Percentiles rank a stretch among this genome's conserved stretches.
Conservation (phyloP, 2,329 filamentous ascomycete genomes). For the Cladosporium sp. region DNA sequence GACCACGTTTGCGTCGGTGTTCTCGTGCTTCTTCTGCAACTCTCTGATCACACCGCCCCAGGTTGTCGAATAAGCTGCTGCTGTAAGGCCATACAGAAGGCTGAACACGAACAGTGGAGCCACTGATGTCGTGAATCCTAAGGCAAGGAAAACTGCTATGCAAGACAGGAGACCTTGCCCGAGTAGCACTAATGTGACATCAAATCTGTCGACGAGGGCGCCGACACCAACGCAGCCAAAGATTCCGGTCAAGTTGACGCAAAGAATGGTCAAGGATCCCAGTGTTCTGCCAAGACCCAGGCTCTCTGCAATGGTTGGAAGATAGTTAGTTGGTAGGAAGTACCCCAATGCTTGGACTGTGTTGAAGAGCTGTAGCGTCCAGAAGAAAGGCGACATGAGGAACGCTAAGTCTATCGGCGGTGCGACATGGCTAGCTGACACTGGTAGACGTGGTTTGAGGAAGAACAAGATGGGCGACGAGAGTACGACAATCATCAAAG, state of each 20-base stretch:
- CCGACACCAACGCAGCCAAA: conserved; percentile 38
- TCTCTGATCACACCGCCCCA: conserved; percentile 28
- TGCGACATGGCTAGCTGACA: conserved; percentile 18
- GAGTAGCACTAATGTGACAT: conserved; percentile 36
- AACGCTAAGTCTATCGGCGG: conserved; percentile 34
- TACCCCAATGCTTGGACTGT: conserved; percentile 40
- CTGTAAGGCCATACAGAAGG: conserved; percentile 41
- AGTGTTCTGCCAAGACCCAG: conserved; percentile 33
- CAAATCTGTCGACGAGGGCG: conserved; percentile 35
- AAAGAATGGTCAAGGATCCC: conserved; percentile 36
- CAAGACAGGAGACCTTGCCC: conserved; percentile 35
- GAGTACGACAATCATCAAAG: conserved; percentile 31
- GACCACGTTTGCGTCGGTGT: conserved; percentile 45
- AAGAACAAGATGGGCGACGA: conserved; percentile 15
- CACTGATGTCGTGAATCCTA: conserved; percentile 42
- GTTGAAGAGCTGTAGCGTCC: conserved; percentile 41
- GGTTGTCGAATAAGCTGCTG: conserved; percentile 37
- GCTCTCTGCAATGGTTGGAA: conserved; percentile 39
- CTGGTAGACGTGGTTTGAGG: conserved; percentile 18
- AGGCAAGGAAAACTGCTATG: conserved; percentile 40
- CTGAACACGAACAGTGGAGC: conserved; percentile 40
- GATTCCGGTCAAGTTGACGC: conserved; percentile 38
- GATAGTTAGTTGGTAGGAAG: conserved; percentile 42
- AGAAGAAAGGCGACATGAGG: conserved; percentile 34
- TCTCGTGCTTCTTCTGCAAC: conserved; percentile 16